Base-by-base conservation (phyloP, 176 grass and related monocot species). In the Raddia guianensis region DNA sequence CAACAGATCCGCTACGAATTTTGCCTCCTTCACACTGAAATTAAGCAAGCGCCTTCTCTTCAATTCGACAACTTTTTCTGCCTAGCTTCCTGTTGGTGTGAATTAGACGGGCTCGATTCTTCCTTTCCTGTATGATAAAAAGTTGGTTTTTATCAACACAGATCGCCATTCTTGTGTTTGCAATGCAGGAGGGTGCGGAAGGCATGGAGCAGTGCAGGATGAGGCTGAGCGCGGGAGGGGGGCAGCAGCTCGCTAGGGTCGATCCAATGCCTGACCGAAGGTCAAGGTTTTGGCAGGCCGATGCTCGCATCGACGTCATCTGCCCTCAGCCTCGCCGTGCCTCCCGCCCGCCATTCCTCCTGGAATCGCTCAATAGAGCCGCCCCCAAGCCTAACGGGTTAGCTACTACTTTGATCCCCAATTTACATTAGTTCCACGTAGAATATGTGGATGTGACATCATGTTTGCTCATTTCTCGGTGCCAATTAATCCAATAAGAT, bases 211-310 rank as follows among this genome's bases (percentile, higher is more conserved):
- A 84, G 60, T 81, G 35, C 74, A 48, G 83, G 19, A 70, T 67
- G 85, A 85, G 72, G 73, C 72, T 86, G 40, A 66, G 66, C 66
- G 27, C 66, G 0, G 76, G 85, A 12, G 65, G 77, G 5, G 54
- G 73, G 7, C 94, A 97, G 79, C 58, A 83, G 40, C 75, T 89
- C 70, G 33, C 82, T 3, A 75, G 70, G 68, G 60, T 62, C 3
- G 94, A 97, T 20, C 81, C 67, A 2, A 62, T 67, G 46, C 49
- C 95, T 0, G 95, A 97, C 65, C 86, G 90, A 44, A 92, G 86
- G 85, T 94, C 91, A 20, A 88, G 95, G 65, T 92, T 92, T 68
- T 94, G 92, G 85, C 92, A 94, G 89, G 58, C 83, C 56, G 88
- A 94, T 66, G 78, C 44, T 20, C 94, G 82, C 43, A 75, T 87